Conservation (phyloP, 2,329 filamentous ascomycete species). For the Cladosporium sp. region DNA sequence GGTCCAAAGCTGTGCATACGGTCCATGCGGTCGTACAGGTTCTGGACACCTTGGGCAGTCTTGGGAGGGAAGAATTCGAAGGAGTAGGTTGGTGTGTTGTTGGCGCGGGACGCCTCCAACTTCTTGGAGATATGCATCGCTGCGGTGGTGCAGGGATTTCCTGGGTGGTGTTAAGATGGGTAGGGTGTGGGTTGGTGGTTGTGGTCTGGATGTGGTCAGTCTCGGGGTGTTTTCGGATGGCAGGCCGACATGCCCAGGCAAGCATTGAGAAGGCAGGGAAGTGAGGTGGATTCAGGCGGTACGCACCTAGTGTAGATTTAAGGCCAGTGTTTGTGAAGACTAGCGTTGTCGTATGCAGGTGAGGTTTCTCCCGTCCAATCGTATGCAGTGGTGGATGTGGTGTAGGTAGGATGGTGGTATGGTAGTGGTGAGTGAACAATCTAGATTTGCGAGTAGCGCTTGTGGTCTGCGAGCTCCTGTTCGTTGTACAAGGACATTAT, state of each 20-base stretch:
- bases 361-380: not conserved
- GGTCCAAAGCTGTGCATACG: slow-evolving; percentile 94
- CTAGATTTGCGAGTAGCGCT: slow-evolving; percentile 23
- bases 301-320: slow-evolving; percentile 6
- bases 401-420: not conserved
- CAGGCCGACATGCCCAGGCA: not conserved
- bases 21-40: slow-evolving; percentile 98
- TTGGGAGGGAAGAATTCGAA: slow-evolving; percentile 99
- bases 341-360: not conserved
- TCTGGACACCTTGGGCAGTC: slow-evolving; percentile 95
- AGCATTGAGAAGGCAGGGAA: not conserved
- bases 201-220: slow-evolving; percentile 16
- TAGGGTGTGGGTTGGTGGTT: not conserved
- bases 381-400: not conserved
- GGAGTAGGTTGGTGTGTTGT: slow-evolving; percentile 83
- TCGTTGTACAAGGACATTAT: slow-evolving; percentile 32
- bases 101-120: slow-evolving; percentile 73
- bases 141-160: not conserved
- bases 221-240: not conserved
- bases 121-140: slow-evolving; percentile 93
- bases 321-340: not conserved
- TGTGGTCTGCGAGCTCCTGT: slow-evolving; percentile 31
- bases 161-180: not conserved
- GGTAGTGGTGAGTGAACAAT: not conserved
- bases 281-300: not conserved